Conservation (phyloP, 805 yeast species). For the Gaillardinia entomophila region DNA sequence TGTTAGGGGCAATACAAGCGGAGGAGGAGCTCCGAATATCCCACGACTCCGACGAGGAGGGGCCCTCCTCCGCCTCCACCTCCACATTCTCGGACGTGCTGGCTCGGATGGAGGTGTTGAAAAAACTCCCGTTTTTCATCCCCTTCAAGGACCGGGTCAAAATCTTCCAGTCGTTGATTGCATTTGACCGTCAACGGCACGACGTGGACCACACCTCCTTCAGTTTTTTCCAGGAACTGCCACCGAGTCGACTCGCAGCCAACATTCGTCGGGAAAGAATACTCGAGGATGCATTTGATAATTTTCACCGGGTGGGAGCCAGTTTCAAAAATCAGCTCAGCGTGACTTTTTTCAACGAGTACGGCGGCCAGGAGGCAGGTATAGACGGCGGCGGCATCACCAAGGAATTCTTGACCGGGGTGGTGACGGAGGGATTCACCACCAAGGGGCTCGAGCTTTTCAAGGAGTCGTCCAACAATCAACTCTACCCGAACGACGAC, state of each 20-base stretch:
- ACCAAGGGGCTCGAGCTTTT: conserved; percentile 25
- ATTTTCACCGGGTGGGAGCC: conserved; percentile 47
- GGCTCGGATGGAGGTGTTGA: conserved; percentile 45
- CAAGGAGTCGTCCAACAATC: conserved; percentile 44
- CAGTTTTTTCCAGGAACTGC: conserved; percentile 9
- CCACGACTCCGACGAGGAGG: neutral
- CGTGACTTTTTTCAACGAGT: conserved; percentile 65
- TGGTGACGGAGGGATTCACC: conserved; percentile 63
- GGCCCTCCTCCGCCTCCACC: neutral
- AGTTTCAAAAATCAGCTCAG: conserved; percentile 53
- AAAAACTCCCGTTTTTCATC: conserved; percentile 71
- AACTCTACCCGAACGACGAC: conserved; percentile 70
- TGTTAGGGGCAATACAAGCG: conserved; percentile 33
- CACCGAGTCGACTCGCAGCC: conserved; percentile 31
- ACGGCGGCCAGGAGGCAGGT: conserved; percentile 67
- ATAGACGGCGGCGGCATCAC: conserved; percentile 97
- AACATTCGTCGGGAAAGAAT: conserved; percentile 62
- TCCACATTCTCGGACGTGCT: conserved; percentile 4
- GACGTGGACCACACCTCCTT: conserved; percentile 5
- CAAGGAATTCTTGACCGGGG: conserved; percentile 77
- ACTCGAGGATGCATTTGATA: conserved; percentile 69
- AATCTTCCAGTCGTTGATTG: conserved; percentile 60
- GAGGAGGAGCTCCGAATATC: conserved; percentile 34
- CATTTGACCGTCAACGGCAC: conserved; percentile 40
- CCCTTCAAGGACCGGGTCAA: conserved; percentile 71